Conservation (phyloP, 106 monocot species). For the Dendrobium catenatum region DNA sequence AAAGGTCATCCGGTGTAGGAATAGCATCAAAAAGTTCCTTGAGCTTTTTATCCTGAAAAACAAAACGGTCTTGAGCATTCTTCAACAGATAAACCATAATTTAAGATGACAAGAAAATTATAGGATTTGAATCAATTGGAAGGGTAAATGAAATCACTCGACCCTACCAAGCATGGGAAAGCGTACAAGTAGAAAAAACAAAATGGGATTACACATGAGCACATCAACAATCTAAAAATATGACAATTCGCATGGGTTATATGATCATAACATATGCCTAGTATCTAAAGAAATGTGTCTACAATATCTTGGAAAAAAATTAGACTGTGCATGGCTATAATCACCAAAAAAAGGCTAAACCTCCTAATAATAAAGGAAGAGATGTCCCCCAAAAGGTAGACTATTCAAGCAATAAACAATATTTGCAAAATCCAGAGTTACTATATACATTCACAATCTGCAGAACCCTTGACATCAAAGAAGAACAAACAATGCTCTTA, state of each 20-base stretch:
- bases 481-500: neutral
- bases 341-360: neutral
- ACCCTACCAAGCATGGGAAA: neutral
- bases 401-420: neutral
- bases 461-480: neutral
- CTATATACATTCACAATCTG: neutral
- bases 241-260: neutral
- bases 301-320: neutral
- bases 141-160: neutral
- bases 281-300: neutral
- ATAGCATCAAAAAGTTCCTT: constrained; percentile 78
- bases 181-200: neutral
- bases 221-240: neutral
- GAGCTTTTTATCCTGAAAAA: constrained; percentile 84
- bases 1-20: constrained; percentile 80
- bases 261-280: neutral
- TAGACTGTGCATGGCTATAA: neutral
- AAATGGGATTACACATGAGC: neutral
- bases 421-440: neutral
- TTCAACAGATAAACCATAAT: neutral
- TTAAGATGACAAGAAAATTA: neutral
- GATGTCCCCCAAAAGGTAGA: neutral
- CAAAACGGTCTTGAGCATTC: neutral
- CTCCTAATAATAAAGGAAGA: neutral
- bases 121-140: neutral